A percentile compares a stretch with the other conserved stretches of the same genome.
Evolutionary conservation across 768 basidiomycete genomes (phyloP).

Genomic region (Boletellus ananiceps): DNA sequence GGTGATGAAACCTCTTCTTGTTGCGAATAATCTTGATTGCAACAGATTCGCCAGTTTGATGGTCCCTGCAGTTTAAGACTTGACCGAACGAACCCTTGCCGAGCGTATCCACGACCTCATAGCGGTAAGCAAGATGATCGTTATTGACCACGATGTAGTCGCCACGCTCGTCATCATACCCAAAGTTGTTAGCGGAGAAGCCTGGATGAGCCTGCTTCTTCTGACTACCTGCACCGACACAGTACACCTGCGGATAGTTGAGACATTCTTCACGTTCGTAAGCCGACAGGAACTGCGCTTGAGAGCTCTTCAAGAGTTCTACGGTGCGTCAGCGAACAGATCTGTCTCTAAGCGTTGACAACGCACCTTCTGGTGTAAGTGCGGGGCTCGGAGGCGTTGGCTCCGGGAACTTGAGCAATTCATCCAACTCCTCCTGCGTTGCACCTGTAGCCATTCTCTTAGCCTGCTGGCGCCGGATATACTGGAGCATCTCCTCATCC

Average conservation of each 20-base stretch:
- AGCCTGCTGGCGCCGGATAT: slow-evolving; percentile 84
- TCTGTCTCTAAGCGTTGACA: background rate
- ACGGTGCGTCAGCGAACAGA: slow-evolving; percentile 8
- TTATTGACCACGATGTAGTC: slow-evolving; percentile 88
- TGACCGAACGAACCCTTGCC: slow-evolving; percentile 99
- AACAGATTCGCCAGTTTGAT: slow-evolving; percentile 91
- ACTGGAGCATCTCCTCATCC: slow-evolving; percentile 96
- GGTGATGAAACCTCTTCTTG: slow-evolving; percentile 98
- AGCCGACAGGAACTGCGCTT: slow-evolving; percentile 70
- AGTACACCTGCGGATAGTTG: slow-evolving; percentile 83
- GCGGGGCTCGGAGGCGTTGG: slow-evolving; percentile 69
- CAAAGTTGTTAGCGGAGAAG: slow-evolving; percentile 77
- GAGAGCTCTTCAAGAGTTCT: slow-evolving; percentile 66
- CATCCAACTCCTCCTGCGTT: slow-evolving; percentile 82
- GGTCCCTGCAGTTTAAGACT: slow-evolving; percentile 92
- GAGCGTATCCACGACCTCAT: slow-evolving; percentile 86
- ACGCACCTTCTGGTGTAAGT: slow-evolving; percentile 66
- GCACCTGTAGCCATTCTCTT: slow-evolving; percentile 83
- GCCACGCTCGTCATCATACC: slow-evolving; percentile 97
- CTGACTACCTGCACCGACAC: slow-evolving; percentile 68
- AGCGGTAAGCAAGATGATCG: slow-evolving; percentile 96
- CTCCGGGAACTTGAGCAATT: slow-evolving; percentile 88
- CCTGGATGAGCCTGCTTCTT: slow-evolving; percentile 81
- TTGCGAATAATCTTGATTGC: slow-evolving; percentile 99
- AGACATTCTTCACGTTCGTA: slow-evolving; percentile 90